Evolutionary conservation across 1,139 yeast species (phyloP).

Genomic region (Yueomyces sp.): DNA sequence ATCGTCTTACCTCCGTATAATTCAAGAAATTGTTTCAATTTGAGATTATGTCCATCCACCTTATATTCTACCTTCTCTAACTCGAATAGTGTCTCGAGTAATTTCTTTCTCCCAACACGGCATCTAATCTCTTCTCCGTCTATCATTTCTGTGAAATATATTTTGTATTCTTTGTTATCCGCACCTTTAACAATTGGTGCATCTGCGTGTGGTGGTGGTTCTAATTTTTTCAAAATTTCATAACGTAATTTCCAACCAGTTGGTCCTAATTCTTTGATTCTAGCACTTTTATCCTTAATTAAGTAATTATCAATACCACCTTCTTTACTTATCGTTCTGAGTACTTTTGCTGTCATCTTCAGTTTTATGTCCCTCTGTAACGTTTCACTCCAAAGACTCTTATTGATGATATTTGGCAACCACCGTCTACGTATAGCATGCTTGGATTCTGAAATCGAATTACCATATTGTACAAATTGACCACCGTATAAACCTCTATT

Average conservation of each 20-base stretch:
- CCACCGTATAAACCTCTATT: constrained; percentile 89
- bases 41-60: constrained; percentile 29
- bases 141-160: constrained; percentile 37
- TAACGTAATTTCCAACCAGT: constrained; percentile 84
- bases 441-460: constrained; percentile 64
- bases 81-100: constrained; percentile 42
- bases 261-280: constrained; percentile 86
- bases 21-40: constrained; percentile 33
- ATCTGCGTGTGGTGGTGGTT: constrained; percentile 24
- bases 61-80: constrained; percentile 29
- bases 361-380: constrained; percentile 43
- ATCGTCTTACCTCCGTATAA: constrained; percentile 26
- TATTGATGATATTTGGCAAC: constrained; percentile 67
- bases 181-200: constrained; percentile 25
- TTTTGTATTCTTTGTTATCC: constrained; percentile 6
- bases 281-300: constrained; percentile 73
- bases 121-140: constrained; percentile 36
- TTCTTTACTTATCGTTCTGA: constrained; percentile 77
- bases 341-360: constrained; percentile 66
- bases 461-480: constrained; percentile 63
- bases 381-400: constrained; percentile 75
- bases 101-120: constrained; percentile 49
- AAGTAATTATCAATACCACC: constrained; percentile 89
- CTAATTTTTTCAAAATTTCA: constrained; percentile 38
- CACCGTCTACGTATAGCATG: constrained; percentile 69